Evolutionary conservation across 306 rosid genomes (phyloP).

Genomic region (Geum urbanum): DNA sequence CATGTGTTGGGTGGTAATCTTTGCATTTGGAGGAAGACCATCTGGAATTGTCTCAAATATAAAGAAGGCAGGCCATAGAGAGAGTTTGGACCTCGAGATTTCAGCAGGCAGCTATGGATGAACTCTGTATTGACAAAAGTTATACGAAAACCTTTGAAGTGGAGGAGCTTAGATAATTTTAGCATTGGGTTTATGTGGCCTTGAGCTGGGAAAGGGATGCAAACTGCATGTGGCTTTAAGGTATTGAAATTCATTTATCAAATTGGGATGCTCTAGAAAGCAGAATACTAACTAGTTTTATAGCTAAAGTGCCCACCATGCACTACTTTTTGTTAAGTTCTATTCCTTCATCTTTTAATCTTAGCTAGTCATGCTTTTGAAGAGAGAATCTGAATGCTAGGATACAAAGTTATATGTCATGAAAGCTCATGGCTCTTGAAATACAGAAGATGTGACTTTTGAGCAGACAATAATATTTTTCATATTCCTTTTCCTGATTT

Average conservation of each 20-base stretch:
- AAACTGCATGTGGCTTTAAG: slow-evolving; percentile 19
- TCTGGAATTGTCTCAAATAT: slow-evolving; percentile 32
- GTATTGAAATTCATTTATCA: background rate
- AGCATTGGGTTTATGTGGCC: slow-evolving; percentile 39
- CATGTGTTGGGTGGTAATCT: slow-evolving; percentile 21
- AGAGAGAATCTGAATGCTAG: background rate
- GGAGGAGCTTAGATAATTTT: slow-evolving; percentile 32
- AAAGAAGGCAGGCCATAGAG: slow-evolving; percentile 26
- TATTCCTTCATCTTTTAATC: background rate
- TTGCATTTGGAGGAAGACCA: slow-evolving; percentile 23
- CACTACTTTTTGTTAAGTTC: background rate
- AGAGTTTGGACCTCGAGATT: slow-evolving; percentile 27
- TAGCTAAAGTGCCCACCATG: background rate
- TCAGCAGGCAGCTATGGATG: slow-evolving; percentile 29
- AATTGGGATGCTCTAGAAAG: background rate
- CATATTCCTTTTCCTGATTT: background rate
- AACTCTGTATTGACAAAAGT: slow-evolving; percentile 36
- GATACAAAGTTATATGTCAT: background rate
- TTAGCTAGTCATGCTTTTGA: background rate
- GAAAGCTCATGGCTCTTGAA: background rate
- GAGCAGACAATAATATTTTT: background rate
- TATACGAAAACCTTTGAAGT: slow-evolving; percentile 29
- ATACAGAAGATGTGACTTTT: background rate
- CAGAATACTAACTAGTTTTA: background rate
- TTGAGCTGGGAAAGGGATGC: slow-evolving; percentile 34